Base-by-base conservation (phyloP, 306 rosid genomes). In the Cucurbita ficifolia region DNA sequence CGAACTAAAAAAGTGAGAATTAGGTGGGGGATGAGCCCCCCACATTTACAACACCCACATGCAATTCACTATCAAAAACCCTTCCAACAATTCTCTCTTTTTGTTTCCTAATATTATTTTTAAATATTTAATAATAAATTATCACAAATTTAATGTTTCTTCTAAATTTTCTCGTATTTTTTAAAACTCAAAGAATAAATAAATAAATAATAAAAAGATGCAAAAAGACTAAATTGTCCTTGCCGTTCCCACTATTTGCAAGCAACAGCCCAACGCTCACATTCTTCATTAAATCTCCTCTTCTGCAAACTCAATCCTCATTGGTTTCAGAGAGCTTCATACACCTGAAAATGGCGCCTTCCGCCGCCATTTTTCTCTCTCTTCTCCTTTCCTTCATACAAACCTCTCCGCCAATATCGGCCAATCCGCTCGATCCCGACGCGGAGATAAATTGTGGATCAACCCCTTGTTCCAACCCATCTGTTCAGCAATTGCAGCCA, bases 391-490 rank as follows among this genome's bases (percentile, higher is more conserved):
- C 53, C 61, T n/a, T 45, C 64, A 48, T 79, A 60, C 74, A 52
- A 10, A 54, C 81, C 72, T 35, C 55, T 50, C 33, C 82, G 75
- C 53, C 77, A 33, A 70, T 21, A 74, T 14, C 59, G 38, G 17
- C 33, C 4, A 51, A 40, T 38, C 46, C 54, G 43, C 81, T 56
- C 5, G 78, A 84, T 65, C 14, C 77, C 58, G 38, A 81, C 53
- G 50, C 79, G 0, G 89, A 81, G 58, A 79, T 94, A 29, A 94
- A 89, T 63, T 94, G 98, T 73, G 97, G 92, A 65, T 64, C 94
- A 36, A 90, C 96, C 79, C 94, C 92, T 79, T 93, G 97, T 74
- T 78, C 75, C 14, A 76, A 78, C 61, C 83, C 94, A 8, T 94
- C 96, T 24, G 68, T 35, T 14, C 86, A 84, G 6, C 65, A 81